A percentile compares a stretch with the other conserved stretches of the same genome.
Evolutionary conservation across 2,329 filamentous ascomycete genomes (phyloP).

Genomic region (Calycina marina): DNA sequence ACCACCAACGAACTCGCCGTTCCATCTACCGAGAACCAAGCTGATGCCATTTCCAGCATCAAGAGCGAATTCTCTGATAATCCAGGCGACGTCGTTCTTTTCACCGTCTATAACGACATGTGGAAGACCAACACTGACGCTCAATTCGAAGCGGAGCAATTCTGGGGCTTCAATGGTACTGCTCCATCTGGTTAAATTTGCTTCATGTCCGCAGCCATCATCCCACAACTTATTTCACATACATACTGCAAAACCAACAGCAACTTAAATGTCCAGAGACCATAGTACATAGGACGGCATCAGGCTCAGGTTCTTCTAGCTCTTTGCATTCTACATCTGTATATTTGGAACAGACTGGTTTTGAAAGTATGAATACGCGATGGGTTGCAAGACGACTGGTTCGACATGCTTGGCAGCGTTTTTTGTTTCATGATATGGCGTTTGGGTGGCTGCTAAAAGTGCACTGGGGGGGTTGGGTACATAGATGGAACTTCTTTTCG

Average conservation of each 20-base stretch:
- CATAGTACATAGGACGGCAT: no score
- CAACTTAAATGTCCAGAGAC: no score
- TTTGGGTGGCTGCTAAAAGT: no score
- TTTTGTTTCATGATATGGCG: no score
- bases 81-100: conserved; percentile 46
- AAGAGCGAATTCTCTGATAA: conserved; percentile 39
- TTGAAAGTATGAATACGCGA: not conserved
- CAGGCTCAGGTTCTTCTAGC: no score
- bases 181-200: conserved; percentile 12
- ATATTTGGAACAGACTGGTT: no score
- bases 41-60: conserved; percentile 49
- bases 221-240: not conserved
- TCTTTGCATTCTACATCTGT: no score
- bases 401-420: not conserved
- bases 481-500: no score
- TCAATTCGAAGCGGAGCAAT: conserved; percentile 60
- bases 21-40: conserved; percentile 52
- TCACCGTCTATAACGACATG: conserved; percentile 63
- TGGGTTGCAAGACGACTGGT: not conserved
- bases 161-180: conserved; percentile 49
- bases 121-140: conserved; percentile 56
- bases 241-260: no score
- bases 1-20: conserved; percentile 51
- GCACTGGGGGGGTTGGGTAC: no score
- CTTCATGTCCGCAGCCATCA: not conserved